These are phyloP conservation scores for Immersiella caudata DNA, from an alignment of 495 filamentous ascomycete species.

Conservation along the genomic window DNA sequence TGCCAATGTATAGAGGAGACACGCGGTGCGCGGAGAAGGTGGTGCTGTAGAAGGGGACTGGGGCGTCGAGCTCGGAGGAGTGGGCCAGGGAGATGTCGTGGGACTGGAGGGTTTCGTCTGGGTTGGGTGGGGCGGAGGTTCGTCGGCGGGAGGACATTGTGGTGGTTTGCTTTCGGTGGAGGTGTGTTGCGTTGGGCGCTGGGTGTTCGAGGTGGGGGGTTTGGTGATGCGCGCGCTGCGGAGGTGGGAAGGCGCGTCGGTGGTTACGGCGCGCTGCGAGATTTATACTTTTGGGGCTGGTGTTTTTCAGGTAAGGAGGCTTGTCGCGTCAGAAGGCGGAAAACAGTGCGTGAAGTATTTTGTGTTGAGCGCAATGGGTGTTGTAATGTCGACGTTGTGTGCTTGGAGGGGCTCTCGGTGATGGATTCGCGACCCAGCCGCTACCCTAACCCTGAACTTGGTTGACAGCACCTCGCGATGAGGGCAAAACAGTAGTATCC, in stretches of 20 bases:
- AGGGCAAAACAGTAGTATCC: too few species aligned
- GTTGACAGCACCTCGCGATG: background rate
- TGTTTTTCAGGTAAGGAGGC: background rate
- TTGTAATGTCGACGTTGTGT: background rate
- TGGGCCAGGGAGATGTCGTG: background rate
- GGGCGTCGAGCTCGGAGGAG: background rate
- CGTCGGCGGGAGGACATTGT: background rate
- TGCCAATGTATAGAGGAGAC: constrained; percentile 47
- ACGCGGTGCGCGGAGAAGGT: constrained; percentile 52
- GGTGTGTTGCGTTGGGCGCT: background rate
- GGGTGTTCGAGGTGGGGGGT: background rate
- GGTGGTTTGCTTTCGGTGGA: background rate
- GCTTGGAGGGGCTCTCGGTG: background rate
- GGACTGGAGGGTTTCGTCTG: background rate
- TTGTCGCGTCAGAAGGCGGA: background rate
- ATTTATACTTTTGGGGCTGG: background rate
- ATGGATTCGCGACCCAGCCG: background rate
- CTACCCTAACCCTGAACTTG: background rate
- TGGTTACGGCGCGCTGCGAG: background rate
- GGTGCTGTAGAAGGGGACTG: constrained; percentile 49
- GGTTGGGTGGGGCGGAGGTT: background rate
- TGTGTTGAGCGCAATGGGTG: background rate
- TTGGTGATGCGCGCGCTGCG: background rate
- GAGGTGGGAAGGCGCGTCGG: background rate
- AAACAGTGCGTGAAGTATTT: background rate